phyloP scores from a whole-genome alignment of 2,329 filamentous ascomycete genomes.

The Berkeleyomyces basicola region DNA sequence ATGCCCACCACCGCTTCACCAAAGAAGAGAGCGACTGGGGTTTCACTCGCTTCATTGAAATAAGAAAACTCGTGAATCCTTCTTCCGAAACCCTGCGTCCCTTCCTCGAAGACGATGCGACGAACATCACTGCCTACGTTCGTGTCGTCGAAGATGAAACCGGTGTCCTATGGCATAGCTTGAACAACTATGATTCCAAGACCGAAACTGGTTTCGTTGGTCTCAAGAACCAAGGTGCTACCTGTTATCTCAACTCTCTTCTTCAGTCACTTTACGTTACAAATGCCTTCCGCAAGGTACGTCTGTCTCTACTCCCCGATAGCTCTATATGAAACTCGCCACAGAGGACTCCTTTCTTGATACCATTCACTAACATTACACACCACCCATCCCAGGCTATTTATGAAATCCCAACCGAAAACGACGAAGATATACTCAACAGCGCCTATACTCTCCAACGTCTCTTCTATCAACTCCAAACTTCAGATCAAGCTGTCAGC shows the following conservation, averaged over 20 bases:
- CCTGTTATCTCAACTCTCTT: constrained; percentile 73
- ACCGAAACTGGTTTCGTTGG: constrained; percentile 96
- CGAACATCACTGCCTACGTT: constrained; percentile 70
- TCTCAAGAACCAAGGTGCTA: constrained; percentile 89
- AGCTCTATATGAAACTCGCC: neutral
- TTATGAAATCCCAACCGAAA: constrained; percentile 87
- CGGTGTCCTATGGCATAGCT: constrained; percentile 80
- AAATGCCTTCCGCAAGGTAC: constrained; percentile 81
- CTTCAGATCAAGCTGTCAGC: constrained; percentile 63
- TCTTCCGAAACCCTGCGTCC: constrained; percentile 57
- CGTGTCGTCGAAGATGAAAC: constrained; percentile 75
- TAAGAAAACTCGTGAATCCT: constrained; percentile 66
- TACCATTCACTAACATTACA: neutral
- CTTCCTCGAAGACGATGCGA: constrained; percentile 58
- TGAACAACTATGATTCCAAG: constrained; percentile 95
- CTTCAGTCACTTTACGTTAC: constrained; percentile 74
- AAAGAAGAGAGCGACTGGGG: constrained; percentile 97
- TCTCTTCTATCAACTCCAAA: constrained; percentile 89
- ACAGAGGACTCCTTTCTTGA: neutral
- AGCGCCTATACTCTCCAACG: constrained; percentile 89
- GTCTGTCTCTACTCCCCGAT: neutral
- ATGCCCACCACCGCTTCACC: constrained; percentile 88
- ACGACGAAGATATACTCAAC: constrained; percentile 65
- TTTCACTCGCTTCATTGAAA: constrained; percentile 89
- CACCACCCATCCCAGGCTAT: constrained; percentile 45